phyloP scores from a whole-genome alignment of 768 basidiomycete species.

The Saitozyma sp. region DNA sequence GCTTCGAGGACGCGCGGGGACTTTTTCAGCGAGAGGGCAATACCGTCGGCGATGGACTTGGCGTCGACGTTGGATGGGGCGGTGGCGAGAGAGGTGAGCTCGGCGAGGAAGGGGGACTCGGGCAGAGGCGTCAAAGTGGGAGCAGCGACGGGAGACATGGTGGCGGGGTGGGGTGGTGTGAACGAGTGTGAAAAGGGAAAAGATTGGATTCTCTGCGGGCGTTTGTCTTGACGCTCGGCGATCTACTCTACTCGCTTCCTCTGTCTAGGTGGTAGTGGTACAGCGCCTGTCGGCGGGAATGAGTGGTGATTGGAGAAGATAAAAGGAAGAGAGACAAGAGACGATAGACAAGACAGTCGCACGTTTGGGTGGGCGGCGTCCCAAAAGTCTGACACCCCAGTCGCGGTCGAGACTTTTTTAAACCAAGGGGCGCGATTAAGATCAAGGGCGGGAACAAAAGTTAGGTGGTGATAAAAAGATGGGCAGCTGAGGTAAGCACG shows the following conservation, averaged over 20 bases:
- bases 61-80: slow-evolving; percentile 49
- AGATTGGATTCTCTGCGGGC: not conserved
- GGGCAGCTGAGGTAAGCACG: no score
- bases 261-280: no score
- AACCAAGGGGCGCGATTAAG: no score
- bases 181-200: not conserved
- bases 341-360: no score
- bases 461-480: no score
- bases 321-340: not conserved
- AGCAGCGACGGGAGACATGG: slow-evolving; percentile 45
- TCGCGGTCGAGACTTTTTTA: no score
- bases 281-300: not conserved
- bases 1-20: slow-evolving; percentile 36
- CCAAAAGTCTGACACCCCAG: no score
- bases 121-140: slow-evolving; percentile 42
- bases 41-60: slow-evolving; percentile 47
- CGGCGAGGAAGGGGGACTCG: slow-evolving; percentile 33
- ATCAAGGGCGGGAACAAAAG: no score
- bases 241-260: not conserved
- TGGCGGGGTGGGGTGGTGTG: slow-evolving; percentile 3
- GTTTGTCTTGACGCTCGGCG: not conserved
- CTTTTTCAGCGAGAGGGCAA: slow-evolving; percentile 47
- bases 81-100: slow-evolving; percentile 40
- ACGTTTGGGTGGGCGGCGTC: no score
- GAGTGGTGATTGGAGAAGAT: not conserved